phyloP scores from a whole-genome alignment of 164 flowering plant genomes.

The Vitis rotundifolia region DNA sequence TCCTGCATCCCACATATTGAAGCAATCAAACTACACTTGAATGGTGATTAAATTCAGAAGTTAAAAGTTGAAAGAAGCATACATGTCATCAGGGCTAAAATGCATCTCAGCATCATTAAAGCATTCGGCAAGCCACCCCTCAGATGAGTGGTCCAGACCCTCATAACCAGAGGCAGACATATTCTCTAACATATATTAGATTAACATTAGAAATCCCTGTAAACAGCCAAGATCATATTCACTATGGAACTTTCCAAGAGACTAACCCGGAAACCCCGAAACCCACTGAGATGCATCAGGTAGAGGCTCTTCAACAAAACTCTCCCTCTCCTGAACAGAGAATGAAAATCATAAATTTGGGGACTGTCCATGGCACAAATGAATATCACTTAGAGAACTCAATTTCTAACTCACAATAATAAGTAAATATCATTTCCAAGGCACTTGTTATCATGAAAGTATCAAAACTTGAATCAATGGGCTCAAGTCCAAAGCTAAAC shows the following conservation, averaged over 20 bases:
- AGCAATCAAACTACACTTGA: conserved; percentile 13
- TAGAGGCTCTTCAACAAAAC: conserved; percentile 39
- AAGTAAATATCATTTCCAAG: background rate
- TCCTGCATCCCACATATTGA: conserved; percentile 37
- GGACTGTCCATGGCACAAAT: background rate
- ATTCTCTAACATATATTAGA: conserved; percentile 31
- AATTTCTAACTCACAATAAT: background rate
- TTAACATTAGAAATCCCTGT: conserved; percentile 6
- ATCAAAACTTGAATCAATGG: background rate
- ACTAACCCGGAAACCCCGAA: conserved; percentile 55
- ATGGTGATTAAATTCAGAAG: conserved; percentile 4
- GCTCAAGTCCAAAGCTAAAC: background rate
- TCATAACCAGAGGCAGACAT: conserved; percentile 41
- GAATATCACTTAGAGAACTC: background rate
- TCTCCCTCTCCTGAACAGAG: conserved; percentile 48
- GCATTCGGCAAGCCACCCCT: conserved; percentile 76
- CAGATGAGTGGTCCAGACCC: conserved; percentile 57
- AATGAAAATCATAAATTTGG: conserved; percentile 8
- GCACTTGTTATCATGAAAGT: background rate
- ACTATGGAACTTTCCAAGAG: conserved; percentile 6
- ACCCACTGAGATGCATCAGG: conserved; percentile 53
- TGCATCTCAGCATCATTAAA: conserved; percentile 62
- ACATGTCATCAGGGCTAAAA: conserved; percentile 58
- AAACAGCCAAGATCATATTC: background rate
- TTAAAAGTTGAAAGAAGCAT: conserved; percentile 28